Evolutionary conservation across 108 stramenopile species (phyloP).

Genomic region (Cyclotella atomus): DNA sequence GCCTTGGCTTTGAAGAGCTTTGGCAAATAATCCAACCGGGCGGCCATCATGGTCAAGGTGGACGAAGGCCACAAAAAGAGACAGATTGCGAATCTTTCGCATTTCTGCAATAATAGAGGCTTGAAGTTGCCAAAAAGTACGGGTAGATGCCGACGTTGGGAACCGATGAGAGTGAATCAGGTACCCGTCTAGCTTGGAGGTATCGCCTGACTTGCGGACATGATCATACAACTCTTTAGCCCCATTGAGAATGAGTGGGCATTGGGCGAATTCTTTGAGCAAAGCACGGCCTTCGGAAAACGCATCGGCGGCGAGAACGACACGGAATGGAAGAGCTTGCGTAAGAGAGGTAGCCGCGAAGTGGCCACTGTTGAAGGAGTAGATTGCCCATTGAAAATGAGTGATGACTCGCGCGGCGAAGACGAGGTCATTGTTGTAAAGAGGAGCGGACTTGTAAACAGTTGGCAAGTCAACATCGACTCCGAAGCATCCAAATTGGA

Average conservation of each 20-base stretch:
- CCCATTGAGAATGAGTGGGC: background rate
- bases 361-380: slow-evolving; percentile 6
- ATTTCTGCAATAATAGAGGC: background rate
- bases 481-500: background rate
- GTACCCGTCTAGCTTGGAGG: background rate
- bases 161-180: background rate
- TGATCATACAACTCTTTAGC: slow-evolving; percentile 3
- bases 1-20: background rate
- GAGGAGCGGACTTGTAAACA: background rate
- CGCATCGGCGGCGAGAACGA: background rate
- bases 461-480: background rate
- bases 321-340: background rate
- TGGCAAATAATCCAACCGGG: background rate
- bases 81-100: background rate
- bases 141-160: background rate
- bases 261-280: background rate
- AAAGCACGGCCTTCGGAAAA: background rate
- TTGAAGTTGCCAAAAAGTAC: background rate
- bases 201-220: background rate
- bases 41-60: background rate
- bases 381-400: slow-evolving; percentile 11
- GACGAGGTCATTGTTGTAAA: background rate
- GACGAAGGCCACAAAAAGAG: background rate
- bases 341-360: background rate
- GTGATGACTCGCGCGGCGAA: background rate